Conservation (phyloP, 495 filamentous ascomycete species). For the Aspergillus funiculosus region DNA sequence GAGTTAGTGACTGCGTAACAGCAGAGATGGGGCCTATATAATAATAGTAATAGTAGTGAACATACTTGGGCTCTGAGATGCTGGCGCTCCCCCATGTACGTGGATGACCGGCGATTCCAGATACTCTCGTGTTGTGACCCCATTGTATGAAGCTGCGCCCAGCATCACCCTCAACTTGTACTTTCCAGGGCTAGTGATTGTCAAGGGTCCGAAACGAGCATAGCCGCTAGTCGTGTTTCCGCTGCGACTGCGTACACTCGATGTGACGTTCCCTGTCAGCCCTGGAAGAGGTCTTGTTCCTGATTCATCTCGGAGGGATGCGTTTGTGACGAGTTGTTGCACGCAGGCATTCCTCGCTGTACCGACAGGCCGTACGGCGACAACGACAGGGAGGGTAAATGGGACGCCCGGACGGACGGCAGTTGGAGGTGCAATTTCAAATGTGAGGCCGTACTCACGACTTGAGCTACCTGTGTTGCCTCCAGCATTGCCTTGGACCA, state of each 20-base stretch:
- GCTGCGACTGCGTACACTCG: constrained; percentile 32
- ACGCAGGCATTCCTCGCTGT: constrained; percentile 19
- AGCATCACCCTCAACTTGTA: constrained; percentile 37
- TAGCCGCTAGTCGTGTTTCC: constrained; percentile 36
- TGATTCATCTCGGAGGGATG: constrained; percentile 30
- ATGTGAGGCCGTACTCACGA: constrained; percentile 33
- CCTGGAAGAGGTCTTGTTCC: constrained; percentile 23
- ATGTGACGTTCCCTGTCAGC: constrained; percentile 30
- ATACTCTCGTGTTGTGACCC: constrained; percentile 30
- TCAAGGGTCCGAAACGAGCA: constrained; percentile 30
- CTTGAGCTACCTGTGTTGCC: constrained; percentile 16
- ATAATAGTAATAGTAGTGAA: constrained; percentile 4
- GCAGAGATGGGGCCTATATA: not conserved
- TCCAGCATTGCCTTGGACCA: constrained; percentile 19
- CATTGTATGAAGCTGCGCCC: constrained; percentile 27
- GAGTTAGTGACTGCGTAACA: not conserved
- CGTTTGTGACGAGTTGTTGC: constrained; percentile 33
- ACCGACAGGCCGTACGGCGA: constrained; percentile 33
- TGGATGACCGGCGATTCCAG: constrained; percentile 33
- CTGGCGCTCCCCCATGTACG: constrained; percentile 27
- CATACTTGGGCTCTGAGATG: constrained; percentile 34
- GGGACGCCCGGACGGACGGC: constrained; percentile 25
- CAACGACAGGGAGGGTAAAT: constrained; percentile 34
- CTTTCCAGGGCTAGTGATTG: constrained; percentile 29
- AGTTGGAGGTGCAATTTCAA: constrained; percentile 31